Conservation (phyloP, 1,139 yeast species). For the Protomyces gravidus region DNA sequence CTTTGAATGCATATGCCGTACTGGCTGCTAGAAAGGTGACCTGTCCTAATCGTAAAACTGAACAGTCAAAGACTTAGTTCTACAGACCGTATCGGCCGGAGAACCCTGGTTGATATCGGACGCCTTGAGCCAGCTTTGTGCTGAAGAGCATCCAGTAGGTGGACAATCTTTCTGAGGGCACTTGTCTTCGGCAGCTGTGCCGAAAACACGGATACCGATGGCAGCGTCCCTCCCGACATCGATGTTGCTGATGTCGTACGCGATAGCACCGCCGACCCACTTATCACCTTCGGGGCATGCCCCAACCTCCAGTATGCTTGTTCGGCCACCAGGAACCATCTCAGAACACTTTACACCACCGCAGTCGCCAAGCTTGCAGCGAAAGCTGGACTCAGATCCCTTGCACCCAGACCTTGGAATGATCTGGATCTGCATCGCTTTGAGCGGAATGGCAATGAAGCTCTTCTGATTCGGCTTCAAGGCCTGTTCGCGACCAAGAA, state of each 20-base stretch:
- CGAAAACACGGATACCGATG: background rate
- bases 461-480: background rate
- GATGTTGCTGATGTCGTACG: slow-evolving; percentile 1
- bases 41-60: no score
- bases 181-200: background rate
- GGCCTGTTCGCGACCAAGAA: background rate
- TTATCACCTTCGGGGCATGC: background rate
- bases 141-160: background rate
- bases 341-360: background rate
- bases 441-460: background rate
- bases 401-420: background rate
- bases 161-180: background rate
- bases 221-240: background rate
- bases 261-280: background rate
- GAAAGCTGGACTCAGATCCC: background rate
- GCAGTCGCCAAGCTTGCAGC: background rate
- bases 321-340: background rate
- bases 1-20: no score
- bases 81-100: background rate
- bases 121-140: background rate
- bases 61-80: background rate
- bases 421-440: background rate
- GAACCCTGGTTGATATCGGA: background rate
- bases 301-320: background rate
- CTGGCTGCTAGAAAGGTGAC: no score